Conservation (phyloP, 2,329 filamentous ascomycete genomes). For the Lachnellula hyalina region DNA sequence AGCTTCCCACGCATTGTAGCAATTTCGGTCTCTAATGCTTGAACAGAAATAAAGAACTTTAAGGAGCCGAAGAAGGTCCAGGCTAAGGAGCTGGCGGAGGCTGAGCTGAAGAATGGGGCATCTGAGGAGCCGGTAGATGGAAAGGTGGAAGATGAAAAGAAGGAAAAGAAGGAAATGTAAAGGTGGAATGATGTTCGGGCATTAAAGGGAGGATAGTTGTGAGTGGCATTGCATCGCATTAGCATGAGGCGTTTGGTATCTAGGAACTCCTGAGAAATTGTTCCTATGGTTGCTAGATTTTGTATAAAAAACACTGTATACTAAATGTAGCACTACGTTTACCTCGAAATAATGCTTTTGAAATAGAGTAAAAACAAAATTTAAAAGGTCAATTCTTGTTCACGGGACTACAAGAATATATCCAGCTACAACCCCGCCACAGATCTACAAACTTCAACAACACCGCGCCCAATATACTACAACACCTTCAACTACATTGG, state of each 20-base stretch:
- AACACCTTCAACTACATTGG: slow-evolving; percentile 6
- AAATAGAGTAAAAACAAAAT: too few relatives aligned
- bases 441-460: slow-evolving; percentile 2
- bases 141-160: not conserved
- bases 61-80: slow-evolving; percentile 1
- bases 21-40: slow-evolving; percentile 8
- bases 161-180: not conserved
- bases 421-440: slow-evolving; percentile 15
- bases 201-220: not conserved
- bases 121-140: slow-evolving; percentile 11
- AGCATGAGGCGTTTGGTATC: slow-evolving; percentile 20
- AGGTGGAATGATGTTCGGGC: not conserved
- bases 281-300: not conserved
- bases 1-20: slow-evolving; percentile 29
- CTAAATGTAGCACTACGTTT: slow-evolving; percentile 7
- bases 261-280: not conserved
- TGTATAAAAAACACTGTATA: slow-evolving; percentile 15
- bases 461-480: slow-evolving; percentile 6
- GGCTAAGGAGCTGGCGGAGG: not conserved
- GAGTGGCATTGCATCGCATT: slow-evolving; percentile 16
- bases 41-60: slow-evolving; percentile 25
- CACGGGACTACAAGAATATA: too few relatives aligned
- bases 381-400: not conserved
- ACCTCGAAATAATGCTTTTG: not conserved
- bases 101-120: slow-evolving; percentile 5